These are phyloP conservation scores for Citrullus amarus DNA, from an alignment of 306 rosid species.

Conservation along the genomic window DNA sequence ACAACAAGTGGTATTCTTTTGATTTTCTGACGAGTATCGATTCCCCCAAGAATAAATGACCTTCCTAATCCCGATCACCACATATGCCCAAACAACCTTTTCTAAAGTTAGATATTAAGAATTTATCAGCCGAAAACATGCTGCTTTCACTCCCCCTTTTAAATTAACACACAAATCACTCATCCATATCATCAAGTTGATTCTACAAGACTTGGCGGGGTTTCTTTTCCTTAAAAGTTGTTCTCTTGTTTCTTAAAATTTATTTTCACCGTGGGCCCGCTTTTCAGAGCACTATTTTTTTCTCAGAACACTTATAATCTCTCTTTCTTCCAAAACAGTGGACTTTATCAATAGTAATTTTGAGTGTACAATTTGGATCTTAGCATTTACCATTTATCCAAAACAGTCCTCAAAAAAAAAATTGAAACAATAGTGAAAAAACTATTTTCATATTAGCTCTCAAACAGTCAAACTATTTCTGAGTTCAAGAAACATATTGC, in stretches of 20 bases:
- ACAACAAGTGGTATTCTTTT: background rate
- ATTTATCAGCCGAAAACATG: background rate
- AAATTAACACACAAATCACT: background rate
- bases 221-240: background rate
- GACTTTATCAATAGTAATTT: background rate
- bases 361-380: background rate
- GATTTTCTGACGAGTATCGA: background rate
- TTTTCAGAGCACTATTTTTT: background rate
- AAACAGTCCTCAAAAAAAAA: background rate
- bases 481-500: background rate
- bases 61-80: background rate
- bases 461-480: background rate
- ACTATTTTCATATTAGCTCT: background rate
- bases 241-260: background rate
- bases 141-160: background rate
- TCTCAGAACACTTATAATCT: background rate
- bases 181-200: background rate
- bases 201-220: background rate
- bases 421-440: background rate
- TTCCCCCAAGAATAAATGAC: background rate
- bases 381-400: background rate
- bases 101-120: background rate
- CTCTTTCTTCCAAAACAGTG: background rate
- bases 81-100: background rate
- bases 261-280: background rate